Evolutionary conservation across 2,329 filamentous ascomycete species (phyloP), one percentile per base, ranked within the genome.

Genomic region (Fusarium coffeatum): DNA sequence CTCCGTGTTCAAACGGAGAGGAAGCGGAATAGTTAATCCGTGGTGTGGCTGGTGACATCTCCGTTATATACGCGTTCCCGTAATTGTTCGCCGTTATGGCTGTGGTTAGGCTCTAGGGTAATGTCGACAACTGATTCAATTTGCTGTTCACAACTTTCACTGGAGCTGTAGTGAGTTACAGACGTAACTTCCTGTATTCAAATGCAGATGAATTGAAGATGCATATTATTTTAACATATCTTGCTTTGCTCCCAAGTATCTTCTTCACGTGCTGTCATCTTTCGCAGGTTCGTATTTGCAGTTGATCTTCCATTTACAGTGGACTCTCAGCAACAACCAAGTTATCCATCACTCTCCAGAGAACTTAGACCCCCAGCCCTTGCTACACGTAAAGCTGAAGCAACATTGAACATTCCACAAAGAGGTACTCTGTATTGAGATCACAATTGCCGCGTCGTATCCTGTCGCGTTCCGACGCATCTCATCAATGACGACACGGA

Each of bases 191-290:
- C 2, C 27, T 28, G 2, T 28, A 12, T 28, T 28, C 27, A 28
- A 28, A 12, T 12, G 11, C 10, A 12, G 11, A 12, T 6, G 27
- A 28, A 4, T 12, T 28, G 5, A 12, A 12, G 2, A 12, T 12
- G 2, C 5, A 11, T 6, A 11, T 12, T 3, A 28, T 28, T 12
- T 28, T 28, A 28, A 28, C 4, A 12, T 1, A 1, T 28, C 2
- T 28, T 12, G 27, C 4, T 27, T 27, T 27, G n/a, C n/a, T n/a
- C n/a, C n/a, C n/a, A n/a, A n/a, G n/a, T n/a, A n/a, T n/a, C n/a
- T n/a, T n/a, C n/a, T n/a, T n/a, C n/a, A n/a, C n/a, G n/a, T n/a
- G n/a, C n/a, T n/a, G n/a, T n/a, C n/a, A n/a, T n/a, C n/a, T n/a
- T n/a, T n/a, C n/a, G n/a, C n/a, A n/a, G n/a, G n/a, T n/a, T n/a